Evolutionary conservation across 305 asterid species (phyloP), one percentile per base, ranked within the genome.

Genomic region (Fraxinus sp.): DNA sequence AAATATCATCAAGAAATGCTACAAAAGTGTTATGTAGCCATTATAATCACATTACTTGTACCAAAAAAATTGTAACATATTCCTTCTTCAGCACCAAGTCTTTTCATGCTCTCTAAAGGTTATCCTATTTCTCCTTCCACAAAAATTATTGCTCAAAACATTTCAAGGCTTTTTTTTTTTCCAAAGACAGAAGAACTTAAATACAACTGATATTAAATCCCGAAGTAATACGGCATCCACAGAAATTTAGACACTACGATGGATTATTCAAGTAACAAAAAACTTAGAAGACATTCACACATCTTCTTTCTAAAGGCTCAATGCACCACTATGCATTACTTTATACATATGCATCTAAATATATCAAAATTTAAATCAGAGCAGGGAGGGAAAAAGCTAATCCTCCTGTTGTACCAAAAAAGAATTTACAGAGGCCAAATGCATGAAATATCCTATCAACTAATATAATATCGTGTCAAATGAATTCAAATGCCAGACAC

Each of bases 401-500:
- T 66, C 3, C 2, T 64, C 36, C 33, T 66, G 35, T 66, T 66
- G 73, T 10, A 6, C 33, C 7, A 28, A 66, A 66, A 66, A 66
- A 10, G 18, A 8, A 64, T 24, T 13, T 28, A 66, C 33, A 66
- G 18, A 66, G 73, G 36, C 73, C 7, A 64, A 26, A 64, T 64
- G 73, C 73, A 24, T 22, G 72, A 3, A 66, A 1, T 57, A 57
- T 57, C 28, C 68, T 18, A 7, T 57, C 68, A 57, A 18, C 79
- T 20, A 79, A 52, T 41, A 78, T 64, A 71, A 39, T 16, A 68
- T 46, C 74, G 5, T 28, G n/a, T 76, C 41, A 55, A 84, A 79
- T 5, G 62, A 26, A 78, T 41, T 74, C 73, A 52, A 57, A 32
- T 59, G 41, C 35, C 36, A 70, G 66, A 80, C 77, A 74, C 59